Conservation (phyloP, 257 asterid species). For the Orobanche coerulescens region DNA sequence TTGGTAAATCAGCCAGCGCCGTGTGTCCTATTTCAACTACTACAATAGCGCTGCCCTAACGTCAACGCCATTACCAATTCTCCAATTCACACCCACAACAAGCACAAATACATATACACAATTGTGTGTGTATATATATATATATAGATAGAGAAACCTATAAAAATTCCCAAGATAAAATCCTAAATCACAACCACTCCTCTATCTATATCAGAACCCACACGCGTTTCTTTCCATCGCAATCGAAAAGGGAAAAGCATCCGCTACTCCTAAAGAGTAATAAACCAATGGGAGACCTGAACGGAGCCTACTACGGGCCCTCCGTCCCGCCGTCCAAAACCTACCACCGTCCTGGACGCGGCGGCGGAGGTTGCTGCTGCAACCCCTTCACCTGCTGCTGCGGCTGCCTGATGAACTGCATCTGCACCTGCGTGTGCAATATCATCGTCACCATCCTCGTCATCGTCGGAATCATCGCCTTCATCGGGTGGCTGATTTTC, state of each 20-base stretch:
- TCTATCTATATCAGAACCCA: neutral
- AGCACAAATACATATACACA: no score
- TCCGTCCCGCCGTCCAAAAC: conserved; percentile 52
- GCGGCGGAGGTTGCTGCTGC: conserved; percentile 52
- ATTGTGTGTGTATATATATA: no score
- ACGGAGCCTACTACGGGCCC: conserved; percentile 94
- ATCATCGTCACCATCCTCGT: conserved; percentile 43
- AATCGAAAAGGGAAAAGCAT: no score
- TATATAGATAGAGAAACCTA: no score
- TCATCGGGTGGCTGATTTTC: conserved; percentile 54
- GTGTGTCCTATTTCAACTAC: no score
- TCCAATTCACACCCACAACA: conserved; percentile 12
- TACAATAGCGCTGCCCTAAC: no score
- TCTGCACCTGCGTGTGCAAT: conserved; percentile 64
- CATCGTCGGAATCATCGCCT: conserved; percentile 30
- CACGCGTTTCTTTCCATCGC: no score
- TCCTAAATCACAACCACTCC: conserved; percentile 1
- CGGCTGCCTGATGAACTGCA: conserved; percentile 50
- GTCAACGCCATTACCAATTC: conserved; percentile 22
- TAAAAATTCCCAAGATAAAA: neutral
- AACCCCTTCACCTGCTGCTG: conserved; percentile 73
- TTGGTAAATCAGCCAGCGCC: no score
- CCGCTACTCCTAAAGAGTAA: no score
- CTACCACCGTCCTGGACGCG: conserved; percentile 50
- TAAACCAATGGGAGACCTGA: no score